Evolutionary conservation across 441 rosid species (phyloP).

Genomic region (Corymbia calophylla): DNA sequence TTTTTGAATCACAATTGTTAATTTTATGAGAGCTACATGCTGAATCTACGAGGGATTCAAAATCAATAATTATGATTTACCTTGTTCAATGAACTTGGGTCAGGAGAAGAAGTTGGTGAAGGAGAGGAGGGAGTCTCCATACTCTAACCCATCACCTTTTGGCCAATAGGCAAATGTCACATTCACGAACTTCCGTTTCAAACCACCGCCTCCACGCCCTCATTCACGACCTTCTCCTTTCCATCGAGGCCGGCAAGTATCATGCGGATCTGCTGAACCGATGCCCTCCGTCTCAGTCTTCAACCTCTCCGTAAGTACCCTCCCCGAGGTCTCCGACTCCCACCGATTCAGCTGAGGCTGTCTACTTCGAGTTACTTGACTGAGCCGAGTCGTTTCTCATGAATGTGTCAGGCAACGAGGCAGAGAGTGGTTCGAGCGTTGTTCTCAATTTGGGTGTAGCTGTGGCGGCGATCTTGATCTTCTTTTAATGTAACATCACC

Average conservation of each 20-base stretch:
- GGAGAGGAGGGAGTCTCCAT: no score
- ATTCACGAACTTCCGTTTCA: not conserved
- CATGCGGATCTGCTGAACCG: conserved; percentile 47
- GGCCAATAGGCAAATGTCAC: no score
- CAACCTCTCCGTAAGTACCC: not conserved
- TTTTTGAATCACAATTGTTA: no score
- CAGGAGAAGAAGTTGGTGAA: no score
- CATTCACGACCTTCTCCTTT: conserved; percentile 35
- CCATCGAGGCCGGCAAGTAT: conserved; percentile 72
- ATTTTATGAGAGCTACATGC: no score
- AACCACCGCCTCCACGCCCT: conserved; percentile 23
- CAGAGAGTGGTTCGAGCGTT: conserved; percentile 36
- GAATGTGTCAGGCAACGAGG: conserved; percentile 11
- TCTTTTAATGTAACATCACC: conserved; percentile 61
- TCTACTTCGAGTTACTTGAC: conserved; percentile 47
- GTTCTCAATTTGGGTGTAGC: conserved; percentile 61
- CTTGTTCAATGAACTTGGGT: no score
- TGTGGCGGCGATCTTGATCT: conserved; percentile 64
- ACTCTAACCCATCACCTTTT: no score
- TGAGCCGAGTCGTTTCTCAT: conserved; percentile 42
- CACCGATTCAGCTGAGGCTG: conserved; percentile 37
- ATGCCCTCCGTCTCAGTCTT: conserved; percentile 28
- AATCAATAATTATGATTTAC: no score
- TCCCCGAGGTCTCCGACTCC: conserved; percentile 18
- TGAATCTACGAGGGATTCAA: no score